Evolutionary conservation across 192 early-diverging fungal genomes (phyloP), one percentile per base, ranked within the genome.

Genomic region (Mortierella alpina): DNA sequence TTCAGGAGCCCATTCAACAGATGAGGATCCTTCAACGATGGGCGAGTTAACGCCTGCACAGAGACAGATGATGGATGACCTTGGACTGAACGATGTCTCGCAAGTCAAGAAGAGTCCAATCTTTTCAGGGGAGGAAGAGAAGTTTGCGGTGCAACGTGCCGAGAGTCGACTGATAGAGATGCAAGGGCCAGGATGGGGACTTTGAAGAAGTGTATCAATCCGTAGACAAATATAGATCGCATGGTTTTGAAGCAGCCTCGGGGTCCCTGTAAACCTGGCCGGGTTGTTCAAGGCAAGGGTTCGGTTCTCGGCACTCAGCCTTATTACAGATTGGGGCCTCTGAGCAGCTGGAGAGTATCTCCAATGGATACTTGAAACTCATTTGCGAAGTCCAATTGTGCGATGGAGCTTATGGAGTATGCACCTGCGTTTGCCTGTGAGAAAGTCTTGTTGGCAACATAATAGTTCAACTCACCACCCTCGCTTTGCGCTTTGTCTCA

Each of bases 101-200:
- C 70, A 86, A 46, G 65, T 79, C 51, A 82, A 79, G 63, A 84
- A 85, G 40, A 87, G 84, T 65, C 85, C 93, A 4, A 88, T 94
- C 31, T 93, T 94, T 70, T 88, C 91, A 23, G 95, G 95, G 20
- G 91, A 95, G 52, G 97, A 99, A 79, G 97, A 99, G 75, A 90
- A 91, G 12, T 99, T 99, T 91, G 96, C 97, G 14, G 97, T 99
- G 66, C 93, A 95, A 84, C 86, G 97, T 57, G 96, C 97, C 7
- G 80, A 98, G 42, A 96, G 95, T 55, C 90, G 97, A 22, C 75
- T 99, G 47, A 89, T 94, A 45, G 95, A 99, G 85, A 99, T 99
- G 97, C 95, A 92, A 58, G 91, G 92, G 23, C 84, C 84, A 49
- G 85, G 90, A 51, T 95, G 94, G 94, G 88, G 75, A 10, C 63